Base-by-base conservation (phyloP, 345 rosid species). In the Brassica incana region DNA sequence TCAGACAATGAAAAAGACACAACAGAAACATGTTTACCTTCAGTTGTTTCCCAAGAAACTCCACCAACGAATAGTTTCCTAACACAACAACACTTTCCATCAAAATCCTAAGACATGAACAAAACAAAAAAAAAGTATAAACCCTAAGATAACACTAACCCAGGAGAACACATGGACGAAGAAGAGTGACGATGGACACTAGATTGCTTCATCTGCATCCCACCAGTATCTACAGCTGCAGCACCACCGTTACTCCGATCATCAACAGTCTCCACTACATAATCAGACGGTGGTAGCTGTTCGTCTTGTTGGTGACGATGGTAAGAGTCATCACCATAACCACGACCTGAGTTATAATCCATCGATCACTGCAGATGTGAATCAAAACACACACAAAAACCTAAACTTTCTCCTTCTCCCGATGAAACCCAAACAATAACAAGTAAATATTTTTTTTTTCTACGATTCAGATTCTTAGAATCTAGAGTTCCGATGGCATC, bases 41-140 rank as follows among this genome's bases (percentile, higher is more conserved):
- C 77, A 12, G 90, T 87, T 29, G 93, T 88, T 38, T 85, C 90
- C 82, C 88, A 86, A n/a, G 93, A 82, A 78, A 90, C 83, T 74
- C 91, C 91, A 20, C 93, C 93, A 3, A 90, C 88, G 52, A 90
- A 90, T 43, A 90, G 89, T 73, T 90, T 90, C 82, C 91, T 90
- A 78, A 71, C 70, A 76, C 82, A 78, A n/a, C 30, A 69, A 72
- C 63, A 69, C 48, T 8, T 32, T 61, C 74, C 69, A 71, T 65
- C 83, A 64, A 63, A 61, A 54, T 65, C 61, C 8, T 35, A 35
- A 7, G 2, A 5, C 38, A 35, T 5, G 8, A 36, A 36, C 10
- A 36, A 36, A 36, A 36, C 11, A 36, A 9, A 59, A 66, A 18
- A 10, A n/a, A 65, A 18, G 72, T 15, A 29, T 56, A 36, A 62